Conservation (phyloP, 106 monocot species). For the Acanthochlamys bracteata region DNA sequence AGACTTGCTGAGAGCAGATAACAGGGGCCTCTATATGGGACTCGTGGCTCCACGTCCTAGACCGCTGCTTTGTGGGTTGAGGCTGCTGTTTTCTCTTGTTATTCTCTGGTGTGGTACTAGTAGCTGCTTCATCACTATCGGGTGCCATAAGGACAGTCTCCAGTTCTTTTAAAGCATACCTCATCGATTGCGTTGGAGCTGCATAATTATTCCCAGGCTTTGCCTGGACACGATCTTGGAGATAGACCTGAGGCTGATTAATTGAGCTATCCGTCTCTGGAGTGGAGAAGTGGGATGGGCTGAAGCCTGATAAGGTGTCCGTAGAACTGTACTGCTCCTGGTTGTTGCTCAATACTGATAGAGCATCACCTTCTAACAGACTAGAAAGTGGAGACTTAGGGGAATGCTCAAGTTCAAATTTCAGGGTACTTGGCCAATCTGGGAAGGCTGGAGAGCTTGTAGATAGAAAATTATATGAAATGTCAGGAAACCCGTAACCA, state of each 20-base stretch:
- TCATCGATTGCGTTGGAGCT: slow-evolving; percentile 28
- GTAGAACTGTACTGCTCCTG: slow-evolving; percentile 11
- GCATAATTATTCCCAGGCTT: slow-evolving; percentile 8
- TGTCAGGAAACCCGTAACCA: slow-evolving; percentile 20
- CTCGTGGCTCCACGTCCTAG: slow-evolving; percentile 24
- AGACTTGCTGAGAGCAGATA: background rate
- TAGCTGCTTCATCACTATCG: slow-evolving; percentile 31
- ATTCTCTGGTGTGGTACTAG: slow-evolving; percentile 13
- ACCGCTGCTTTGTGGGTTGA: slow-evolving; percentile 18
- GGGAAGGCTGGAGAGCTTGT: slow-evolving; percentile 12
- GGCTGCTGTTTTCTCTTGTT: slow-evolving; percentile 11
- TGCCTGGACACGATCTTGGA: slow-evolving; percentile 13
- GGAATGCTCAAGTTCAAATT: slow-evolving; percentile 37
- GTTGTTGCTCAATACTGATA: slow-evolving; percentile 2
- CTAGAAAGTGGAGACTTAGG: slow-evolving; percentile 52
- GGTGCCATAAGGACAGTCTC: slow-evolving; percentile 77
- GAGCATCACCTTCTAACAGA: slow-evolving; percentile 26
- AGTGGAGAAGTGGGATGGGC: slow-evolving; percentile 2
- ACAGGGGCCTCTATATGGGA: slow-evolving; percentile 2
- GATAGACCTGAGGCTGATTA: slow-evolving; percentile 7
- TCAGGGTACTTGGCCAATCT: slow-evolving; percentile 18
- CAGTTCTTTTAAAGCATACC: slow-evolving; percentile 51
- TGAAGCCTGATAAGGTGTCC: slow-evolving; percentile 1
- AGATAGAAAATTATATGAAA: slow-evolving; percentile 17
- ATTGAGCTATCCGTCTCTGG: slow-evolving; percentile 12